phyloP scores from a whole-genome alignment of 176 grass and related monocot genomes.

The Phoenix roebelenii region DNA sequence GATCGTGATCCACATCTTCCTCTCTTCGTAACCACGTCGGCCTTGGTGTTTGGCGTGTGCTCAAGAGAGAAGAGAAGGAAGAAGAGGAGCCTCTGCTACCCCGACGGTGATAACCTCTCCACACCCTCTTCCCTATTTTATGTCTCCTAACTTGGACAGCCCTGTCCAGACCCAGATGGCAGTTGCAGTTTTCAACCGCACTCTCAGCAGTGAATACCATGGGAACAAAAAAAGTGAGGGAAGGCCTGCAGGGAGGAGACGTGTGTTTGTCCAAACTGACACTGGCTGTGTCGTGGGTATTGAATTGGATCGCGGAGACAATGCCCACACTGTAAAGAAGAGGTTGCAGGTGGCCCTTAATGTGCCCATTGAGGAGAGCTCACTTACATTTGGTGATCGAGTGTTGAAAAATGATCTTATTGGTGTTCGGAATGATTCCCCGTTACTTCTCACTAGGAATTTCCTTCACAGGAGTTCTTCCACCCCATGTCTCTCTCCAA shows the following conservation, averaged over 20 bases:
- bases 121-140: constrained; percentile 8
- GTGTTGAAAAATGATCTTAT: constrained; percentile 85
- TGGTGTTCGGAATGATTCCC: constrained; percentile 16
- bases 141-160: constrained; percentile 74
- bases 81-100: not conserved
- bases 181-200: constrained; percentile 50
- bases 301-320: constrained; percentile 78
- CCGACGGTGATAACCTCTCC: not conserved
- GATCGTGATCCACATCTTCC: not conserved
- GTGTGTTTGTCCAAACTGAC: constrained; percentile 93
- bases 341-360: constrained; percentile 80
- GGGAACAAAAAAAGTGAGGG: constrained; percentile 44
- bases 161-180: constrained; percentile 98
- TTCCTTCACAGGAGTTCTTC: too few relatives aligned
- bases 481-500: too few relatives aligned
- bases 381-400: constrained; percentile 69
- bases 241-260: constrained; percentile 60
- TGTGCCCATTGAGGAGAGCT: constrained; percentile 80
- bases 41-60: constrained; percentile 10
- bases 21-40: constrained; percentile 8
- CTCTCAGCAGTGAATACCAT: constrained; percentile 56
- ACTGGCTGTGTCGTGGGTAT: constrained; percentile 77
- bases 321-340: constrained; percentile 82
- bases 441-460: too few relatives aligned
- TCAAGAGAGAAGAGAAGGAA: constrained; percentile 8